Base-by-base conservation (phyloP, 2,329 filamentous ascomycete genomes). In the Penicillium sclerotiorum region DNA sequence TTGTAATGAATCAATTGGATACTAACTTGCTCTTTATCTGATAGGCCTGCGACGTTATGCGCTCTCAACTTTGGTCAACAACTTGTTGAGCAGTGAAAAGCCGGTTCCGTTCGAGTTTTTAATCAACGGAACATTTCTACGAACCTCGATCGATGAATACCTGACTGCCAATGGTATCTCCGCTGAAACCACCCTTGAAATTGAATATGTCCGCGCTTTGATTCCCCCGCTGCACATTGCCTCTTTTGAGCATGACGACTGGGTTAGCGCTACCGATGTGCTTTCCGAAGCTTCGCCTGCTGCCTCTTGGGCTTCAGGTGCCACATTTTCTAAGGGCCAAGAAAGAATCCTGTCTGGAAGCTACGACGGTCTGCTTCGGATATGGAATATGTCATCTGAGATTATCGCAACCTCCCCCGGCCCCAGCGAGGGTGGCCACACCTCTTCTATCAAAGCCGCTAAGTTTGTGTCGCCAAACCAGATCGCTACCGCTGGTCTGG, bases 161-260 rank as follows among this genome's bases (percentile, higher is more conserved):
- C 84, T 99, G 52, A 86, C 86, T 13, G 79, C 85, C 55, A 89
- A 94, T 65, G 93, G 93, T 42, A 86, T 97, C 53, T 96, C 90
- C 17, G 83, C 90, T 35, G 94, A 99, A 77, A 88, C 87, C 4
- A 93, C 88, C 4, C 76, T 99, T 45, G 88, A 87, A 28, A 81
- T 99, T 49, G 92, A 97, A 77, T 99, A 97, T 73, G 90, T 96
- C 28, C 87, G 91, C 63, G 94, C 91, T 56, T 77, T 96, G 60
- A 85, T 96, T 52, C 94, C 94, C 7, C 94, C 94, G 15, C 80
- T 89, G 28, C 93, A 94, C 70, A 86, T 95, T 61, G 88, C 91
- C 11, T 94, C 89, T 66, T 99, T 96, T 69, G 87, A 96, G 75
- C 93, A 99, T 70, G 92, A 99, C 66, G 94, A 97, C 71, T 99